Conservation (phyloP, 2,329 filamentous ascomycete genomes). For the Clarireedia sp. region DNA sequence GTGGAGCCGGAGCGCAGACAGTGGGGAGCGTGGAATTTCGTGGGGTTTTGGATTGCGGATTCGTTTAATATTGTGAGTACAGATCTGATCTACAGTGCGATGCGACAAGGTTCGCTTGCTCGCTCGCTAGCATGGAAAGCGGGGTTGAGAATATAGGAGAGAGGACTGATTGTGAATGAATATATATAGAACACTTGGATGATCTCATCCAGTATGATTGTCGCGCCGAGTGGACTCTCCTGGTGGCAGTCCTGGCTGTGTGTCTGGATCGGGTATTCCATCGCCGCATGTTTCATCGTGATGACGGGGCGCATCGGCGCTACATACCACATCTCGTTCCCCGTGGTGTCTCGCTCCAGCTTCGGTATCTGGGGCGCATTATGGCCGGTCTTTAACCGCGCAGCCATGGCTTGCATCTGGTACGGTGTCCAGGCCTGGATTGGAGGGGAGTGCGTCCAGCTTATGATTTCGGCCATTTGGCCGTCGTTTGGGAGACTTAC, state of each 20-base stretch:
- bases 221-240: slow-evolving; percentile 51
- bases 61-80: slow-evolving; percentile 64
- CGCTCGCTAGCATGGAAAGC: too few species aligned
- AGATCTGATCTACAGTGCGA: not conserved
- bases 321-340: slow-evolving; percentile 82
- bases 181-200: slow-evolving; percentile 76
- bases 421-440: slow-evolving; percentile 83
- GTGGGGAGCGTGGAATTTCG: slow-evolving; percentile 84
- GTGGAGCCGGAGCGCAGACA: slow-evolving; percentile 73
- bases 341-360: slow-evolving; percentile 66
- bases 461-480: slow-evolving; percentile 88
- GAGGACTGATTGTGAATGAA: slow-evolving; percentile 13
- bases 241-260: slow-evolving; percentile 94
- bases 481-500: slow-evolving; percentile 48
- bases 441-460: slow-evolving; percentile 72
- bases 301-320: slow-evolving; percentile 77
- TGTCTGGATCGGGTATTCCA: slow-evolving; percentile 77
- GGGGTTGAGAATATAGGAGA: not conserved
- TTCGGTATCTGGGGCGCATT: slow-evolving; percentile 86
- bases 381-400: slow-evolving; percentile 84
- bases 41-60: slow-evolving; percentile 80
- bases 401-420: slow-evolving; percentile 77
- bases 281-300: slow-evolving; percentile 68
- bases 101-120: too few species aligned
- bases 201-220: slow-evolving; percentile 79